These are phyloP conservation scores for Candida odintsovae DNA, from an alignment of 805 yeast species.

Conservation along the genomic window DNA sequence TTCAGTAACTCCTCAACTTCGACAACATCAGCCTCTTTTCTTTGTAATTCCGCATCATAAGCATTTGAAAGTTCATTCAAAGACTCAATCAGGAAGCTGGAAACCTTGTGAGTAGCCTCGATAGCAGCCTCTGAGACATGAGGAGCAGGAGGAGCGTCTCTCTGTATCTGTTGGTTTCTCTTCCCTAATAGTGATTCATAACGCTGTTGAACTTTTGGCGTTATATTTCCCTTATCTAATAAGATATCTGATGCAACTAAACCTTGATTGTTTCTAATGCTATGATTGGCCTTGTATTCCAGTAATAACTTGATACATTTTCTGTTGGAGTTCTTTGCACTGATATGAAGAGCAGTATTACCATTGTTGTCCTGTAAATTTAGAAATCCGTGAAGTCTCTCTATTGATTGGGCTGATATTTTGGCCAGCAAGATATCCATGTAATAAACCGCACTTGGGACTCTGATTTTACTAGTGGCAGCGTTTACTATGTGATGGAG, in stretches of 20 bases:
- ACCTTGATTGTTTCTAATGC: slow-evolving; percentile 32
- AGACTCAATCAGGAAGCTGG: slow-evolving; percentile 44
- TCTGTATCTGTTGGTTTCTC: slow-evolving; percentile 11
- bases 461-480: slow-evolving; percentile 57
- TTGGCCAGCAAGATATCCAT: slow-evolving; percentile 70
- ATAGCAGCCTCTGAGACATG: slow-evolving; percentile 50
- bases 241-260: slow-evolving; percentile 20
- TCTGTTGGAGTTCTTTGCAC: slow-evolving; percentile 54
- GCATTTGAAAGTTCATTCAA: slow-evolving; percentile 41
- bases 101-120: slow-evolving; percentile 44
- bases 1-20: slow-evolving; percentile 41
- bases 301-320: slow-evolving; percentile 44
- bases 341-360: slow-evolving; percentile 73
- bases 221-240: slow-evolving; percentile 21
- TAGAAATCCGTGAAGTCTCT: slow-evolving; percentile 51
- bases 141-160: slow-evolving; percentile 24
- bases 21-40: slow-evolving; percentile 46
- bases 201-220: slow-evolving; percentile 20
- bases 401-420: slow-evolving; percentile 57
- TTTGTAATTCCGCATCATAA: slow-evolving; percentile 49
- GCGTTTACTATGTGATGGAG: slow-evolving; percentile 80
- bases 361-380: slow-evolving; percentile 73
- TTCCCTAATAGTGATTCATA: slow-evolving; percentile 19
- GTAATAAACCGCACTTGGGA: slow-evolving; percentile 80
- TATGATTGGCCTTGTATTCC: slow-evolving; percentile 42